Base-by-base conservation (phyloP, 2,329 filamentous ascomycete genomes). In the Epichloe sp. region DNA sequence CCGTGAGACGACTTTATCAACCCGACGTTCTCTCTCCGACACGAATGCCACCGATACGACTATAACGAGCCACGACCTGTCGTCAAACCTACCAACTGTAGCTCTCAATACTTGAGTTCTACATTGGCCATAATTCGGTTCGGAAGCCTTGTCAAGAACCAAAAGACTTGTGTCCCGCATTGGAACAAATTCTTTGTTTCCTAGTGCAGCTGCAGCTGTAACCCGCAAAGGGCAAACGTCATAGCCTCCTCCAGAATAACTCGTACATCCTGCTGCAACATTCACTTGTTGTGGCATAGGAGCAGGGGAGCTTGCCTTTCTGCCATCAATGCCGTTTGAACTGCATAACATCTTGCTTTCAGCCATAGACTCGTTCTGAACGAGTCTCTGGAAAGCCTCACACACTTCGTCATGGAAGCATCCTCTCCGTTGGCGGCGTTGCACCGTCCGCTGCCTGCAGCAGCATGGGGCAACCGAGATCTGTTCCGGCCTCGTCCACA, bases 361-460 rank as follows among this genome's bases (percentile, higher is more conserved):
- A 48, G 14, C 43, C 21, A 34, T 35, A 49, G 42, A 40, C 48
- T 50, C 51, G 37, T 44, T 38, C 23, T 36, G 47, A 47, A 44
- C 48, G 44, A 53, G 52, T 47, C 36, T 50, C 26, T 50, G 49
- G 40, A 38, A 19, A 44, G 21, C 52, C 35, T 42, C 46, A 23
- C 21, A 46, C 31, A 36, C 43, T 43, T 58, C 59, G 72, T 47
- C 63, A 96, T 97, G 88, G 89, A 95, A 71, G 84, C 86, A 57
- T 96, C 91, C 44, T 97, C 93, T 61, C 93, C 93, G 45, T 73
- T 97, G 65, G 91, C 91, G 68, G 89, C 91, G 52, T 86, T 97
- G 83, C 88, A 89, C 73, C 88, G 76, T 79, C 70, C 71, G 77
- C 69, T 73, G 80, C 71, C 71, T 72, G 56, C 67, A 36, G 82